phyloP scores from a whole-genome alignment of 2,329 filamentous ascomycete species.

The Aspergillus tubingensis region DNA sequence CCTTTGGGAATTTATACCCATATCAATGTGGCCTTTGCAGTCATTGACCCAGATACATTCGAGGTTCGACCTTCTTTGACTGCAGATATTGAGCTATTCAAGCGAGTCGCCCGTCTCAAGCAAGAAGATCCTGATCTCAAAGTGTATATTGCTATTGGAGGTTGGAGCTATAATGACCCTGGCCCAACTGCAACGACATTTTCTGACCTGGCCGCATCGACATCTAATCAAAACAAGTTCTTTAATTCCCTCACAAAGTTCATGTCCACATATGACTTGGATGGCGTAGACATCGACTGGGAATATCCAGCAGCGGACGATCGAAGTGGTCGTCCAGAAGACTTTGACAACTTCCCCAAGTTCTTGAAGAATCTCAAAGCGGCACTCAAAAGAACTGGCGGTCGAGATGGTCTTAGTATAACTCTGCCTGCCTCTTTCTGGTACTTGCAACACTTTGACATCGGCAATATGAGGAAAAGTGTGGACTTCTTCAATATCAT shows the following conservation, averaged over 20 bases:
- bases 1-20: slow-evolving; percentile 15
- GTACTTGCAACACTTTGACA: slow-evolving; percentile 34
- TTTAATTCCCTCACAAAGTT: slow-evolving; percentile 42
- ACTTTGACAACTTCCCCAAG: slow-evolving; percentile 36
- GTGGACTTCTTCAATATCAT: slow-evolving; percentile 34
- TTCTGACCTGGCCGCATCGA: slow-evolving; percentile 23
- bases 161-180: slow-evolving; percentile 44
- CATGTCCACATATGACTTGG: slow-evolving; percentile 46
- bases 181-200: slow-evolving; percentile 25
- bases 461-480: slow-evolving; percentile 13
- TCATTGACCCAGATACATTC: slow-evolving; percentile 12
- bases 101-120: slow-evolving; percentile 32
- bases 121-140: slow-evolving; percentile 24
- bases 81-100: slow-evolving; percentile 22
- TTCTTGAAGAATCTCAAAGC: slow-evolving; percentile 22
- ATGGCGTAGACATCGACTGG: slow-evolving; percentile 54
- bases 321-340: slow-evolving; percentile 38
- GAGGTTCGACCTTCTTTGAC: slow-evolving; percentile 3
- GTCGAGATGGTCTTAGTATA: slow-evolving; percentile 19
- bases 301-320: slow-evolving; percentile 42
- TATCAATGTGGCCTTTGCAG: slow-evolving; percentile 16
- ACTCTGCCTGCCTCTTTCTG: slow-evolving; percentile 32
- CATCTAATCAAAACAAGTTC: slow-evolving; percentile 34
- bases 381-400: slow-evolving; percentile 15
- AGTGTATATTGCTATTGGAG: slow-evolving; percentile 44